Base-by-base conservation (phyloP, 2,329 filamentous ascomycete genomes). In the Botrytis byssoidea region DNA sequence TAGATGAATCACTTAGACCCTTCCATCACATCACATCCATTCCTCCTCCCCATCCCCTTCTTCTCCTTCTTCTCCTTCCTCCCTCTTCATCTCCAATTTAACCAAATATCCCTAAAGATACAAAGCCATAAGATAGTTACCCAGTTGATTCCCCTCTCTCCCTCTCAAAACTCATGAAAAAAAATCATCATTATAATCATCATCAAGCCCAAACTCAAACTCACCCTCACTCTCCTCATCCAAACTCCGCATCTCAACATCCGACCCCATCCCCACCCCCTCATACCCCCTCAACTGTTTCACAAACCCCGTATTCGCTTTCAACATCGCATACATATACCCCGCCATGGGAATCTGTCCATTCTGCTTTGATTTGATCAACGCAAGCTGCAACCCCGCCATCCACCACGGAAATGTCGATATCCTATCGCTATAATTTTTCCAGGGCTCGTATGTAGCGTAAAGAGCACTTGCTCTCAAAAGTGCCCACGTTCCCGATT, bases 381-480 rank as follows among this genome's bases (percentile, higher is more conserved):
- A 65, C 10, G 75, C 77, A 1, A 81, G 66, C 51, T 82, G 79
- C 22, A 71, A 77, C 7, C 80, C 80, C 12, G 77, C 78, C 77
- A 82, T 77, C 66, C 73, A 75, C 81, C 81, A 82, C 3, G 75
- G 69, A 9, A 81, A 74, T 1, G 35, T 74, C 4, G 32, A 7
- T 4, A 74, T 40, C 12, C 68, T 70, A 5, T n/a, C 22, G 3
- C 29, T 55, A 22, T 37, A 48, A 10, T 20, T 59, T 12, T 40
- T 42, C 12, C 63, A 40, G 0, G 51, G 44, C 3, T 51, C 66
- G 65, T 76, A 79, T 5, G 42, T 73, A 4, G 73, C 75, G 63
- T 78, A 81, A 7, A 80, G 74, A 7, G 82, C 79, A 0, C 85
- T 86, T 1, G 86, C 86, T 64, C 83, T 84, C 9, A 88, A 77